Evolutionary conservation across 2,329 filamentous ascomycete species (phyloP).

Genomic region (Trichoderma sp.): DNA sequence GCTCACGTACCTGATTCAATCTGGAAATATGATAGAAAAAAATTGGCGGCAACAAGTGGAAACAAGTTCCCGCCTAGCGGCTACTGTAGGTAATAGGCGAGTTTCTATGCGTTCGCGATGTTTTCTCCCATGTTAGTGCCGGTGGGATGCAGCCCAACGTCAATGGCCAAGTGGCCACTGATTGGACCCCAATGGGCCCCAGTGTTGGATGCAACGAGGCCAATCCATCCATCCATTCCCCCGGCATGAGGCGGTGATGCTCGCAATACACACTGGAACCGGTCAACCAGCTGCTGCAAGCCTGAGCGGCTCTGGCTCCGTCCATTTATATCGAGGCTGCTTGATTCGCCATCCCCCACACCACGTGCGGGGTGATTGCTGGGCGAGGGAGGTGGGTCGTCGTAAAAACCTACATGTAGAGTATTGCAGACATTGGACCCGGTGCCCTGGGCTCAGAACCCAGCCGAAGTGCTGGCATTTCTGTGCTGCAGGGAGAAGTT

Average conservation of each 20-base stretch:
- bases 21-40: neutral
- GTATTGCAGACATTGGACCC: neutral
- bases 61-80: neutral
- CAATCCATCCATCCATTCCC: neutral
- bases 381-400: neutral
- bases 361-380: conserved; percentile 10
- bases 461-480: neutral
- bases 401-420: neutral
- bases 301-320: neutral
- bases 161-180: neutral
- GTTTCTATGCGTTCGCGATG: neutral
- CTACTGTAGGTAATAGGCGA: neutral
- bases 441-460: neutral
- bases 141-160: neutral
- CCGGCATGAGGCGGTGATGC: neutral
- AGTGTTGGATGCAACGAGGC: neutral
- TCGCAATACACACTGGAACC: neutral
- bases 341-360: conserved; percentile 4
- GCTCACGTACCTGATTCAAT: neutral
- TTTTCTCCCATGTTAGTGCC: neutral
- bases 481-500: neutral
- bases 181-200: neutral
- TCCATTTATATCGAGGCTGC: neutral
- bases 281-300: neutral
- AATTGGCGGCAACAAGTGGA: neutral